A percentile compares a stretch with the other conserved stretches of the same genome.
phyloP scores from a whole-genome alignment of 2,329 filamentous ascomycete genomes.

The Aspergillus japonicus region DNA sequence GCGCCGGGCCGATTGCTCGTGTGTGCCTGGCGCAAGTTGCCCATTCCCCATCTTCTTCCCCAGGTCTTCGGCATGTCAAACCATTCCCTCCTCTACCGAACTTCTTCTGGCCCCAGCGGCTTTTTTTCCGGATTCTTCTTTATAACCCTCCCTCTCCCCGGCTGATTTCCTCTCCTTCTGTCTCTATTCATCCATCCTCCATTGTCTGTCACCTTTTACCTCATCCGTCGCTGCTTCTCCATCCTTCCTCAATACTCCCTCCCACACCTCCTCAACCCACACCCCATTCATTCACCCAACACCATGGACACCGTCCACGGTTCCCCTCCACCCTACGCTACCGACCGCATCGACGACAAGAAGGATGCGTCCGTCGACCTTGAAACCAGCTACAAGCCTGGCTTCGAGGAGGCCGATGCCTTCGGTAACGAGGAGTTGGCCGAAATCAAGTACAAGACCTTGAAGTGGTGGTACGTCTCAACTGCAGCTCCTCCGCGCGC shows the following conservation, averaged over 20 bases:
- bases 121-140: neutral
- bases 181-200: neutral
- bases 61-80: neutral
- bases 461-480: slow-evolving; percentile 39
- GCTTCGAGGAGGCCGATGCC: slow-evolving; percentile 22
- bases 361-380: slow-evolving; percentile 2
- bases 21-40: neutral
- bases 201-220: no score
- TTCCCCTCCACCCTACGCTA: slow-evolving; percentile 3
- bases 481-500: neutral
- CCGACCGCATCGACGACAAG: slow-evolving; percentile 8
- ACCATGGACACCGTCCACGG: slow-evolving; percentile 1
- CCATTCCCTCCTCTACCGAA: neutral
- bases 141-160: neutral
- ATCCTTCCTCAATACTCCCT: neutral
- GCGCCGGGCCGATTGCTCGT: neutral
- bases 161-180: neutral
- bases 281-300: neutral
- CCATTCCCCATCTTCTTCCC: neutral
- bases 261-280: no score
- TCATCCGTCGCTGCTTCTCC: neutral
- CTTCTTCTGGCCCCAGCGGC: no score
- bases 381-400: slow-evolving; percentile 13
- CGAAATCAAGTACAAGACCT: slow-evolving; percentile 50
- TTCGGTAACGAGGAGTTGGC: slow-evolving; percentile 34